phyloP scores from a whole-genome alignment of 441 rosid species.

The Lepidium campestre region DNA sequence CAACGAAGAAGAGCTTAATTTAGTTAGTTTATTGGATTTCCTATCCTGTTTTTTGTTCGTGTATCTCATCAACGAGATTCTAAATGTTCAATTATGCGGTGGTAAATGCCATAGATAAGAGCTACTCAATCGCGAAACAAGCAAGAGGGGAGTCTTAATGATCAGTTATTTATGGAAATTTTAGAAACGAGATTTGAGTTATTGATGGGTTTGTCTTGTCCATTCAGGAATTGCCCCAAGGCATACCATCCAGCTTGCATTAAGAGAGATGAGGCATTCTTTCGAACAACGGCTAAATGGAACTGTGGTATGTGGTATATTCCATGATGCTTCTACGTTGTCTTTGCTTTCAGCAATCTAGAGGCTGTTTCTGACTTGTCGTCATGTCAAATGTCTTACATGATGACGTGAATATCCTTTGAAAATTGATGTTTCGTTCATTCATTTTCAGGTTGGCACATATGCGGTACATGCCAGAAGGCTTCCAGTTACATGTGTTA shows the following conservation, averaged over 20 bases:
- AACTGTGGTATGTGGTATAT: slow-evolving; percentile 69
- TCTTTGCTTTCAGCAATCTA: slow-evolving; percentile 8
- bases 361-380: not conserved
- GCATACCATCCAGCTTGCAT: slow-evolving; percentile 98
- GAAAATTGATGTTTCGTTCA: not conserved
- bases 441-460: slow-evolving; percentile 84
- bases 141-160: not conserved
- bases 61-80: not conserved
- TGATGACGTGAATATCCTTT: not conserved
- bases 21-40: not conserved
- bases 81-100: not conserved
- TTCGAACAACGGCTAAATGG: slow-evolving; percentile 90
- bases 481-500: slow-evolving; percentile 89
- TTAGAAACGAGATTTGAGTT: slow-evolving; percentile 2
- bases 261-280: slow-evolving; percentile 86
- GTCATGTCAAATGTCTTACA: not conserved
- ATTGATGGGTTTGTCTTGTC: slow-evolving; percentile 18
- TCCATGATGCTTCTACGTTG: not conserved
- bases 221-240: slow-evolving; percentile 92
- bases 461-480: slow-evolving; percentile 83
- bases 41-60: not conserved
- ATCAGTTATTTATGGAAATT: not conserved
- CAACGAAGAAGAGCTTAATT: not conserved
- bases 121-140: slow-evolving; percentile 1
- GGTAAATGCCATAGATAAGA: slow-evolving; percentile 6